These are phyloP conservation scores for Eucalyptus marginata DNA, from an alignment of 345 rosid genomes.

Conservation along the genomic window DNA sequence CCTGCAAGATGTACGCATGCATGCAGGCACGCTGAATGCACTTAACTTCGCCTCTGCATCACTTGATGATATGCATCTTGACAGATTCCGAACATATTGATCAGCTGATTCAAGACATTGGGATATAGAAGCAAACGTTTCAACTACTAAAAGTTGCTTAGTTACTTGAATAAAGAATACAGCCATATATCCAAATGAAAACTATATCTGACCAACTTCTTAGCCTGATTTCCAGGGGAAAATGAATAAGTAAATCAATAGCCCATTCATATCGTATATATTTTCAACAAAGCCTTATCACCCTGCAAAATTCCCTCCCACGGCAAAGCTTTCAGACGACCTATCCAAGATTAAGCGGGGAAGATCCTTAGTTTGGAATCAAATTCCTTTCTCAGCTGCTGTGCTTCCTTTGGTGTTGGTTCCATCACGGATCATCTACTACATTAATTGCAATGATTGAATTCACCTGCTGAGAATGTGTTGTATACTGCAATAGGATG, in stretches of 20 bases:
- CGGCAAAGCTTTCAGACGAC: not conserved
- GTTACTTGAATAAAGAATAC: not conserved
- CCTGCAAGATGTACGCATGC: not conserved
- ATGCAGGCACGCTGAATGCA: not conserved
- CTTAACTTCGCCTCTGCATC: conserved; percentile 47
- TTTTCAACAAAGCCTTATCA: not conserved
- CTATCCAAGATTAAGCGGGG: not conserved
- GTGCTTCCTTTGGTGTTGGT: not conserved
- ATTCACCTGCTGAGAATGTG: too few relatives aligned
- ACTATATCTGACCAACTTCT: not conserved
- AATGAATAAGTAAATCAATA: not conserved
- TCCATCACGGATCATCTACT: too few relatives aligned
- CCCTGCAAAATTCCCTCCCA: not conserved
- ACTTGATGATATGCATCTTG: conserved; percentile 39
- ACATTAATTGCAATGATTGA: fast-evolving
- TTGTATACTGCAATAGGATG: fast-evolving
- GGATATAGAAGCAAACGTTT: not conserved
- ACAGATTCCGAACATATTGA: not conserved
- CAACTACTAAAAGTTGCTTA: not conserved
- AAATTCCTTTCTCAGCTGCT: not conserved
- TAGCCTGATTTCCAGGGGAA: not conserved
- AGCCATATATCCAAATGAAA: not conserved
- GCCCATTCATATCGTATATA: not conserved
- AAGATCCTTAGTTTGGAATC: not conserved
- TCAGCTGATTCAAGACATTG: not conserved